phyloP scores from a whole-genome alignment of 805 yeast species.

The Pichia nanzhaoensis region DNA sequence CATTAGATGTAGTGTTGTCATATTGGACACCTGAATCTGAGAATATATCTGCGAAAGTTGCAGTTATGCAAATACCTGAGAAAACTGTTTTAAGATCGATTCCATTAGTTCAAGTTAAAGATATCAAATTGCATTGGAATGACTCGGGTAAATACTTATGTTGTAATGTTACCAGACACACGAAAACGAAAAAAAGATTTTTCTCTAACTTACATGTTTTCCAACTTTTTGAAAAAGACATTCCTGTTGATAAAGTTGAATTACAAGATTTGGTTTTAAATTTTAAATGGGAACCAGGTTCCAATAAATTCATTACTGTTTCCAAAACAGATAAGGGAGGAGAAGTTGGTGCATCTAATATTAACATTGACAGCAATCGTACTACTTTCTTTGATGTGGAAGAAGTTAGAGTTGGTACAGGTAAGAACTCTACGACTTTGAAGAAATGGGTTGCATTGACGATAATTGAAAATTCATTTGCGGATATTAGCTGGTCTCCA shows the following conservation, averaged over 20 bases:
- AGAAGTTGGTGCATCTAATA: slow-evolving; percentile 40
- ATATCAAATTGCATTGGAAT: slow-evolving; percentile 92
- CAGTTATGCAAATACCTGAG: slow-evolving; percentile 80
- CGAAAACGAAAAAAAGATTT: slow-evolving; percentile 87
- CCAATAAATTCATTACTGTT: slow-evolving; percentile 79
- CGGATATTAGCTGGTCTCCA: slow-evolving; percentile 77
- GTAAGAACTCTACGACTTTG: slow-evolving; percentile 13
- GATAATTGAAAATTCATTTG: slow-evolving; percentile 51
- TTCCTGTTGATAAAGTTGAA: slow-evolving; percentile 93
- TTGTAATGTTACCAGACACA: slow-evolving; percentile 94
- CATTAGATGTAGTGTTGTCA: slow-evolving; percentile 62
- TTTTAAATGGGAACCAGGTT: slow-evolving; percentile 94
- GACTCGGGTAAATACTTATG: slow-evolving; percentile 75
- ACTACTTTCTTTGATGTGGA: slow-evolving; percentile 82
- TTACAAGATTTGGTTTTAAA: slow-evolving; percentile 80
- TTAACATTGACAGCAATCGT: slow-evolving; percentile 55
- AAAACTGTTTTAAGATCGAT: slow-evolving; percentile 81
- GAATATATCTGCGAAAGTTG: slow-evolving; percentile 93
- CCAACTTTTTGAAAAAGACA: slow-evolving; percentile 77
- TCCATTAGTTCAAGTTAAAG: slow-evolving; percentile 90
- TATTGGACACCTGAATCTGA: slow-evolving; percentile 93
- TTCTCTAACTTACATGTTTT: slow-evolving; percentile 91
- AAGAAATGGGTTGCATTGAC: slow-evolving; percentile 45
- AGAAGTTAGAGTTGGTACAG: slow-evolving; percentile 37
- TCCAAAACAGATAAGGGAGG: slow-evolving; percentile 46